A percentile compares a stretch with the other conserved stretches of the same genome.
Evolutionary conservation across 805 yeast genomes (phyloP).

Genomic region (Lachancea sp.): DNA sequence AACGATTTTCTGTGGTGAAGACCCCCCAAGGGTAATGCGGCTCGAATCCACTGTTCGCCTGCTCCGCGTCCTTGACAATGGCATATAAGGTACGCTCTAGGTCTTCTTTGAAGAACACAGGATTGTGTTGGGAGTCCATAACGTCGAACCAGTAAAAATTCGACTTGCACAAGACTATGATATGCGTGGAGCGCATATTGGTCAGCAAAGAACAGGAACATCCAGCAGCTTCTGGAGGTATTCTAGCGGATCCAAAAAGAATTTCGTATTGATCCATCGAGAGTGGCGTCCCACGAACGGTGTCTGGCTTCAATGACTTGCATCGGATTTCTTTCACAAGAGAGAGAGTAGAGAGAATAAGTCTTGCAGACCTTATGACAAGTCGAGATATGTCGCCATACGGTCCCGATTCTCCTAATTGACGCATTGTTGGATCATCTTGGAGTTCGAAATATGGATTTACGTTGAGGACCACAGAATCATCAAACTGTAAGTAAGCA

Average conservation of each 20-base stretch:
- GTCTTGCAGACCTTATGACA: constrained; percentile 72
- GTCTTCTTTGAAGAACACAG: constrained; percentile 69
- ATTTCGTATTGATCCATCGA: constrained; percentile 91
- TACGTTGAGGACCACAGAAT: constrained; percentile 84
- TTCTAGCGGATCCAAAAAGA: constrained; percentile 80
- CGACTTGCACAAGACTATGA: constrained; percentile 74
- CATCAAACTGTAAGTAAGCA: constrained; percentile 78
- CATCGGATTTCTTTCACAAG: constrained; percentile 75
- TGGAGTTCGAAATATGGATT: constrained; percentile 87
- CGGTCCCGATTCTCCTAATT: constrained; percentile 31
- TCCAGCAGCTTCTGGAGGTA: constrained; percentile 67
- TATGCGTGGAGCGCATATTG: constrained; percentile 68
- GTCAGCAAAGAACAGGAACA: constrained; percentile 70
- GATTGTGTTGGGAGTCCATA: constrained; percentile 61
- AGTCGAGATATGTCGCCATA: constrained; percentile 41
- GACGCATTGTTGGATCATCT: constrained; percentile 69
- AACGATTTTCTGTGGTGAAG: constrained; percentile 81
- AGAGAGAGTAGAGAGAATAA: constrained; percentile 69
- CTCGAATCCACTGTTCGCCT: neutral
- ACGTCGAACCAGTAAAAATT: constrained; percentile 96
- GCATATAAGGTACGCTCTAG: constrained; percentile 67
- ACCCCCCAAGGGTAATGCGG: constrained; percentile 64
- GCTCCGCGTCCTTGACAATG: constrained; percentile 63
- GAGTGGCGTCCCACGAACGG: constrained; percentile 55
- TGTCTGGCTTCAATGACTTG: constrained; percentile 68